Evolutionary conservation across 768 basidiomycete species (phyloP).

Genomic region (Mycena capillaripes): DNA sequence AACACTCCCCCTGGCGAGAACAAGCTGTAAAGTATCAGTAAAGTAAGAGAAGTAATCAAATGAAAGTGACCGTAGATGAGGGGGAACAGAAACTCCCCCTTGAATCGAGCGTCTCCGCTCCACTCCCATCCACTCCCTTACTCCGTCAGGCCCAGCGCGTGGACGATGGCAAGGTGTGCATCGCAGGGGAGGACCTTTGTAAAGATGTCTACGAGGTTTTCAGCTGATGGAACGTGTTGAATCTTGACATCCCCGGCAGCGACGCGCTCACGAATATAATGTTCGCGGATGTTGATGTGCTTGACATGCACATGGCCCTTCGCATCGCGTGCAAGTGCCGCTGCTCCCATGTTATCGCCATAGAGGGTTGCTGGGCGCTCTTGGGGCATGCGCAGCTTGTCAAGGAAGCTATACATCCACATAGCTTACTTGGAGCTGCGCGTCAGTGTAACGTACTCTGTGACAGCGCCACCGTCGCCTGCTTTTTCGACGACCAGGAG

Average conservation of each 20-base stretch:
- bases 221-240: conserved; percentile 33
- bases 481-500: too few relatives aligned
- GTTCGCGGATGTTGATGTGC: neutral
- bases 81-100: conserved; percentile 6
- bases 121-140: conserved; percentile 9
- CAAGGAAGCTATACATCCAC: conserved; percentile 40
- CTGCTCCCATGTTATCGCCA: conserved; percentile 46
- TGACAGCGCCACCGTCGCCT: neutral
- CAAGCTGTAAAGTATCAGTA: neutral
- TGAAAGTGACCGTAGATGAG: conserved; percentile 4
- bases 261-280: too few relatives aligned
- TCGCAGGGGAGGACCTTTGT: conserved; percentile 43
- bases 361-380: conserved; percentile 36
- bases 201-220: conserved; percentile 45
- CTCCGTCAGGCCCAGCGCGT: conserved; percentile 9
- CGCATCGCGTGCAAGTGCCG: conserved; percentile 18
- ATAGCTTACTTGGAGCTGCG: too few relatives aligned
- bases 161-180: neutral
- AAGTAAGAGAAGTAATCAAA: neutral
- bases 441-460: conserved; percentile 54
- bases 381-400: conserved; percentile 40
- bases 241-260: conserved; percentile 20
- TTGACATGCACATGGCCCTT: conserved; percentile 21
- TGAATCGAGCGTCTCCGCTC: neutral
- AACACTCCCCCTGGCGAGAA: too few relatives aligned